phyloP scores from a whole-genome alignment of 768 basidiomycete species.

The Hypsizygus marmoreus region DNA sequence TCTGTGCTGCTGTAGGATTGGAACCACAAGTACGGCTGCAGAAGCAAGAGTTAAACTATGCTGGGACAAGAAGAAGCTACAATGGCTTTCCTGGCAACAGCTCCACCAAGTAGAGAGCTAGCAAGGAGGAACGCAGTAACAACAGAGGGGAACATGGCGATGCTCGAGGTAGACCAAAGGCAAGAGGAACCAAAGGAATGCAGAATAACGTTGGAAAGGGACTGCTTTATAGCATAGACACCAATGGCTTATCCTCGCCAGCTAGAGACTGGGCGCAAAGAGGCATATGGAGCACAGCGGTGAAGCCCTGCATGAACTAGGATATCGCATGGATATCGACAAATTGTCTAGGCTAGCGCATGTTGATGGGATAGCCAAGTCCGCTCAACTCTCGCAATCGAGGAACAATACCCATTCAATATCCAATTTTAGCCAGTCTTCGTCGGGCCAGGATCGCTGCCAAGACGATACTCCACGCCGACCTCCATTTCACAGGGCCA shows the following conservation, averaged over 20 bases:
- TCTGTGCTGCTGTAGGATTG: constrained; percentile 9
- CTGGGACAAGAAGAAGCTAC: background rate
- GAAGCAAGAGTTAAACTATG: background rate
- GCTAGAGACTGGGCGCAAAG: background rate
- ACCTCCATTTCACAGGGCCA: too few relatives aligned
- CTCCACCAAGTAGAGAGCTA: background rate
- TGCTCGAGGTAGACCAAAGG: background rate
- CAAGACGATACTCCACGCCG: too few relatives aligned
- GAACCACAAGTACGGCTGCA: constrained; percentile 13
- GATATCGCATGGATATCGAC: constrained; percentile 1
- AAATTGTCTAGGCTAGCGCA: background rate
- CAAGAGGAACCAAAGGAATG: too few relatives aligned
- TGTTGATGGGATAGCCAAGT: background rate
- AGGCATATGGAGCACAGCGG: background rate
- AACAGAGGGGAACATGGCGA: constrained; percentile 9
- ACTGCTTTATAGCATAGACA: constrained; percentile 1
- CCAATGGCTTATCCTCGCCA: background rate
- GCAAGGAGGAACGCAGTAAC: background rate
- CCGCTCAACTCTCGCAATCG: too few relatives aligned
- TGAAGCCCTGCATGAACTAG: background rate
- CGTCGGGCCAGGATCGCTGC: too few relatives aligned
- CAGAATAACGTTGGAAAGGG: background rate
- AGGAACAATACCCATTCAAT: too few relatives aligned
- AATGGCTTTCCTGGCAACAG: background rate
- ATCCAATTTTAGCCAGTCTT: too few relatives aligned